These are phyloP conservation scores for Trichoderma atrobrunneum DNA, from an alignment of 2,329 filamentous ascomycete species.

Conservation along the genomic window DNA sequence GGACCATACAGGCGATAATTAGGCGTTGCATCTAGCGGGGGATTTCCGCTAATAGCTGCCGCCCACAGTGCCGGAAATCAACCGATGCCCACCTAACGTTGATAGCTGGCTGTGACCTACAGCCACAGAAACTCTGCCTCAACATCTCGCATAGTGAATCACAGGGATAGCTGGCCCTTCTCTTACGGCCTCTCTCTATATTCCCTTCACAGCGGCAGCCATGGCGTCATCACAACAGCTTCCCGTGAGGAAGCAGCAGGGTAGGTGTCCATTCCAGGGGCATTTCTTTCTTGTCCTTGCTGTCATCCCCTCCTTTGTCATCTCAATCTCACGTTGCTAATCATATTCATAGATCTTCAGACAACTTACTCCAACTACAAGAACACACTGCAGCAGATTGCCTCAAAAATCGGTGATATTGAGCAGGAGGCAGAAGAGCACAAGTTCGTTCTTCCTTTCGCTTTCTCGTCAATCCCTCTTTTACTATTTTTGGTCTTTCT, in stretches of 20 bases:
- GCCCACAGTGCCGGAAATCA: slow-evolving; percentile 16
- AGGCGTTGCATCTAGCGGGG: background rate
- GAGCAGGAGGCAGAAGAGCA: slow-evolving; percentile 98
- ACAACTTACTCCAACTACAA: slow-evolving; percentile 75
- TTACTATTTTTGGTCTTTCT: background rate
- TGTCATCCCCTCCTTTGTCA: background rate
- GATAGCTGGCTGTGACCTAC: too few relatives aligned
- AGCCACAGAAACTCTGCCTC: slow-evolving; percentile 10
- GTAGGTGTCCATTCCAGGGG: slow-evolving; percentile 40
- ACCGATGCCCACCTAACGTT: background rate
- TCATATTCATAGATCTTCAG: slow-evolving; percentile 65
- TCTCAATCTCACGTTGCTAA: background rate
- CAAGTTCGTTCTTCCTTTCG: slow-evolving; percentile 64
- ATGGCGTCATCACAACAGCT: slow-evolving; percentile 40
- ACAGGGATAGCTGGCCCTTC: slow-evolving; percentile 1
- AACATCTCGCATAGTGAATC: background rate
- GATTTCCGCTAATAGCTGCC: slow-evolving; percentile 5
- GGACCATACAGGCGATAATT: slow-evolving; percentile 24
- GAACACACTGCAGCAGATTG: slow-evolving; percentile 81
- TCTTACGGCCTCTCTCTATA: background rate
- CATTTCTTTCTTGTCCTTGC: slow-evolving; percentile 14
- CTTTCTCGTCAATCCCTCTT: background rate
- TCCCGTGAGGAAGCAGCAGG: slow-evolving; percentile 71
- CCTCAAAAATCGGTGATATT: slow-evolving; percentile 94
- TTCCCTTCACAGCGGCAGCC: background rate